phyloP scores from a whole-genome alignment of 2,329 filamentous ascomycete genomes.

The Apiospora hydei region DNA sequence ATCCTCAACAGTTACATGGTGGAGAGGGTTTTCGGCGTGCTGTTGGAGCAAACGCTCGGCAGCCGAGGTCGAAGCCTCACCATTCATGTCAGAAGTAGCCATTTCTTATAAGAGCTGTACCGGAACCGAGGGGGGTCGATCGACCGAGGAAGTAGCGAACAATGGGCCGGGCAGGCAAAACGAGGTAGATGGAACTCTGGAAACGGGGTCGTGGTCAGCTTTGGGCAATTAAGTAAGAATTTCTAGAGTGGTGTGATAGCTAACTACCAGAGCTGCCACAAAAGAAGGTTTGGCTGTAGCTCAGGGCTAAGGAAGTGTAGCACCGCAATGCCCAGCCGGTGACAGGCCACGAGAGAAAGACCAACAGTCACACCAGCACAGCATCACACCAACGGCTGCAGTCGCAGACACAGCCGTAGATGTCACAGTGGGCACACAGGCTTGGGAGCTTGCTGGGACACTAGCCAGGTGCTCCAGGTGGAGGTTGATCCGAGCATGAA shows the following conservation, averaged over 20 bases:
- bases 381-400: neutral
- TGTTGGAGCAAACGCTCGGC: constrained; percentile 71
- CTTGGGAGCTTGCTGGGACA: constrained; percentile 2
- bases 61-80: constrained; percentile 55
- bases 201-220: neutral
- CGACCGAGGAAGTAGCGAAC: constrained; percentile 28
- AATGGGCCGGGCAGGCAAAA: constrained; percentile 22
- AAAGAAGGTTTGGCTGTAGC: constrained; percentile 16
- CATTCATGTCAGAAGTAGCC: constrained; percentile 49
- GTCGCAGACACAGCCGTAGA: neutral
- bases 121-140: constrained; percentile 30
- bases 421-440: constrained; percentile 3
- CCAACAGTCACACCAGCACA: constrained; percentile 8
- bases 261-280: neutral
- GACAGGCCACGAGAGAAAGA: neutral
- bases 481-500: constrained; percentile 12
- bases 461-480: constrained; percentile 2
- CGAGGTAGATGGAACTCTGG: constrained; percentile 15
- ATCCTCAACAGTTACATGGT: constrained; percentile 79
- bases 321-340: neutral
- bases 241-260: neutral
- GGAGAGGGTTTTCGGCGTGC: constrained; percentile 60
- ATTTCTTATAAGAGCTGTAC: constrained; percentile 42
- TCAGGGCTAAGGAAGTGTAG: constrained; percentile 8
- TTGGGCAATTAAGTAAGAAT: neutral